A percentile compares a stretch with the other conserved stretches of the same genome.
Evolutionary conservation across 1,284 basidiomycete species (phyloP).

Genomic region (Rhodotorula sp.): DNA sequence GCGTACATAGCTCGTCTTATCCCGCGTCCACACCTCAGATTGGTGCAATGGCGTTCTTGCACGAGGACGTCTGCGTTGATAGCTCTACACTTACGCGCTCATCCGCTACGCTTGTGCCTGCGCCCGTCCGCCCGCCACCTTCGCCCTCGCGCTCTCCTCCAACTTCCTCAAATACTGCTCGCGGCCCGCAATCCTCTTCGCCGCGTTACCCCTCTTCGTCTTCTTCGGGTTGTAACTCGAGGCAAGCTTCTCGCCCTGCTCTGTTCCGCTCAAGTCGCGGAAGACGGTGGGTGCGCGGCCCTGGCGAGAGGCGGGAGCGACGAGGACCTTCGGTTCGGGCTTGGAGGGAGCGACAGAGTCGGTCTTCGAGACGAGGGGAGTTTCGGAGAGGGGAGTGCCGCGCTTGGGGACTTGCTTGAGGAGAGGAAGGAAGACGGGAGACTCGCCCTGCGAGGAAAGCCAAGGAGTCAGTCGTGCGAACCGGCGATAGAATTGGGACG

Average conservation of each 20-base stretch:
- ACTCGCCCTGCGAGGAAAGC: constrained; percentile 15
- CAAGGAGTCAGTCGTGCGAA: neutral
- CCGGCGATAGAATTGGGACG: too few relatives aligned
- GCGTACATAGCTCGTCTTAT: too few relatives aligned
- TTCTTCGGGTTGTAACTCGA: constrained; percentile 21
- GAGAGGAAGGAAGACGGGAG: constrained; percentile 35
- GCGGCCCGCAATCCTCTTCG: neutral
- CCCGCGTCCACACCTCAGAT: too few relatives aligned
- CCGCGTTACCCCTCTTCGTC: constrained; percentile 24
- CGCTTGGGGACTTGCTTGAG: constrained; percentile 23
- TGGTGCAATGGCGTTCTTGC: too few relatives aligned
- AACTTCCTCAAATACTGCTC: neutral
- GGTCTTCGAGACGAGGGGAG: neutral
- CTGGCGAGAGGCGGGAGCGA: constrained; percentile 25
- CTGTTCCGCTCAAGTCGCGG: constrained; percentile 27
- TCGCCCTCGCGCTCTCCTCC: neutral
- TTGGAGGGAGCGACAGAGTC: neutral
- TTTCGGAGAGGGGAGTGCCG: constrained; percentile 1
- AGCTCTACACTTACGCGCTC: neutral
- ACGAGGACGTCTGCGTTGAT: too few relatives aligned
- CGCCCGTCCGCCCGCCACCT: neutral
- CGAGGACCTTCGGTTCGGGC: neutral
- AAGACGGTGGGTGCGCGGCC: constrained; percentile 34
- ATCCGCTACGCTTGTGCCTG: neutral
- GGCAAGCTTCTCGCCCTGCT: constrained; percentile 10